phyloP scores from a whole-genome alignment of 495 filamentous ascomycete species.

The Penicillium fimorum region DNA sequence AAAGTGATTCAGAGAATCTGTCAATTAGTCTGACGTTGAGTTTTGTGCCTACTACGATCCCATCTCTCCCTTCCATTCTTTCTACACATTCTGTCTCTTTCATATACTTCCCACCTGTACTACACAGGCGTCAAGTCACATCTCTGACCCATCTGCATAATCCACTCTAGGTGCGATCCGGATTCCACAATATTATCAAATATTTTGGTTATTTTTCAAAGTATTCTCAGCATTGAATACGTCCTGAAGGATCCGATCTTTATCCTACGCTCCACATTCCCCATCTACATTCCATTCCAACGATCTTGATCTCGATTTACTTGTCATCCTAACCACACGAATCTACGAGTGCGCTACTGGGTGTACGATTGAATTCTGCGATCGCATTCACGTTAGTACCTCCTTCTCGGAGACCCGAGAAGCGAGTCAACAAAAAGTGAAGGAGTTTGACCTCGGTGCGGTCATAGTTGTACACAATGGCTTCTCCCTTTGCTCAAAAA shows the following conservation, averaged over 20 bases:
- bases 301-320: conserved; percentile 17
- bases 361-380: conserved; percentile 10
- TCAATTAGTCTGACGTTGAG: conserved; percentile 31
- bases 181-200: conserved; percentile 11
- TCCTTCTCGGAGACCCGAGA: conserved; percentile 53
- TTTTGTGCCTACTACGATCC: conserved; percentile 37
- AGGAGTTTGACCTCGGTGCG: conserved; percentile 15
- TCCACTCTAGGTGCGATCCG: conserved; percentile 26
- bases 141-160: conserved; percentile 26
- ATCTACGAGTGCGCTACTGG: conserved; percentile 3
- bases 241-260: conserved; percentile 11
- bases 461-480: conserved; percentile 30
- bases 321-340: not conserved
- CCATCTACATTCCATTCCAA: conserved; percentile 33
- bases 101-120: conserved; percentile 21
- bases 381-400: conserved; percentile 14
- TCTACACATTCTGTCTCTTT: conserved; percentile 32
- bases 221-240: conserved; percentile 2
- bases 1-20: conserved; percentile 22
- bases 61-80: conserved; percentile 30
- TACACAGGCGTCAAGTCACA: conserved; percentile 15
- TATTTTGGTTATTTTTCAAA: conserved; percentile 10
- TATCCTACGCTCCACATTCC: conserved; percentile 20
- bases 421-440: conserved; percentile 36
- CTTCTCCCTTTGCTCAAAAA: conserved; percentile 26